These are phyloP conservation scores for Colletotrichum theobromicola DNA, from an alignment of 2,329 filamentous ascomycete genomes.

Conservation along the genomic window DNA sequence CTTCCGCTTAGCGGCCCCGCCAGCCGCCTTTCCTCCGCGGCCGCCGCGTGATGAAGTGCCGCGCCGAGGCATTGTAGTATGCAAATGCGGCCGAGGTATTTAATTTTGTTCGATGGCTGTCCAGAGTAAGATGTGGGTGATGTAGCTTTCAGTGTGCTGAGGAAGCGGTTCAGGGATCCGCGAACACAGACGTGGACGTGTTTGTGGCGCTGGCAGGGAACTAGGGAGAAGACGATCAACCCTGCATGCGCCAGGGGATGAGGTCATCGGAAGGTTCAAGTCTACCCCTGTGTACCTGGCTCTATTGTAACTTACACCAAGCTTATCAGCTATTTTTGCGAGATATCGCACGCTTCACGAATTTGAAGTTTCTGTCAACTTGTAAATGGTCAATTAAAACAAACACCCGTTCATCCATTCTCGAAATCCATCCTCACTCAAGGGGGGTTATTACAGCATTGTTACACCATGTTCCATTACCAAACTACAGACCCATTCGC, in stretches of 20 bases:
- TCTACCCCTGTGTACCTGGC: accelerated
- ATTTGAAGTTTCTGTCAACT: background rate
- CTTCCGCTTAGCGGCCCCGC: background rate
- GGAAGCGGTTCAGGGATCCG: background rate
- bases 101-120: background rate
- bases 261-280: background rate
- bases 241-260: background rate
- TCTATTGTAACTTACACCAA: background rate
- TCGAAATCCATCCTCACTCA: background rate
- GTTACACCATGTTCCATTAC: background rate
- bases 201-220: background rate
- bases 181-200: background rate
- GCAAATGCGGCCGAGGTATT: too few relatives aligned
- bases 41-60: background rate
- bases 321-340: background rate
- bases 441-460: background rate
- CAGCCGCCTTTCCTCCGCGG: background rate
- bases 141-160: accelerated
- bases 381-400: background rate
- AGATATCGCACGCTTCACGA: accelerated
- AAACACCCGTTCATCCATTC: background rate
- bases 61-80: background rate
- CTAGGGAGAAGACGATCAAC: background rate
- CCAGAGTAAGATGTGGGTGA: background rate
- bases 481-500: too few relatives aligned